Evolutionary conservation across 176 grass and related monocot species (phyloP), one percentile per base, ranked within the genome.

Genomic region (Juncus inflexus): DNA sequence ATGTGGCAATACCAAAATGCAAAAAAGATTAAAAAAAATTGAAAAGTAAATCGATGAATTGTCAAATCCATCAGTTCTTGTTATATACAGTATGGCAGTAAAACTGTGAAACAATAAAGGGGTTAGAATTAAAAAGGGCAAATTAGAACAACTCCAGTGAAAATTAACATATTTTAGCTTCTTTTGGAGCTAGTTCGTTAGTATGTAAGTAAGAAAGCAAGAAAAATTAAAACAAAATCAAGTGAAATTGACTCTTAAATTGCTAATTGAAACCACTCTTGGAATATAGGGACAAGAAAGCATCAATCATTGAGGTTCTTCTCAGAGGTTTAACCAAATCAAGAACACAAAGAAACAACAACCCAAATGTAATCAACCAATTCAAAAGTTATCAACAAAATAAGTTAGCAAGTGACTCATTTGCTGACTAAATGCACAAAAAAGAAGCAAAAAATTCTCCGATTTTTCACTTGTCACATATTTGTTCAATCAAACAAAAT

Each of bases 11-110:
- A 28, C 19, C 19, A 28, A 28, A 28, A 28, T 28, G 19, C 0
- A 28, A 28, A 28, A 69, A 68, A 55, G 8, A 7, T n/a, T 37
- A 55, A 55, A 37, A 69, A 69, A 57, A 55, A 56, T 14, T 35
- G 42, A 50, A 66, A 40, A 42, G 36, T 12, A 39, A 64, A 43
- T 52, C 37, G 64, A 52, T 12, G 9, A 67, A 36, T 36, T 52
- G 19, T 12, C 5, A 57, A 57, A 12, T 36, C 37, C 43, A 7
- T n/a, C 7, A 12, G 43, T 28, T 15, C 10, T 7, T 52, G 5
- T 67, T 52, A 9, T 12, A 67, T 37, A 52, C 2, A 51, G 16
- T 52, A 67, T 5, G 41, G n/a, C 47, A 37, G 47, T 53, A 16
- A 50, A 52, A 38, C 64, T 38, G 42, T 36, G 45, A n/a, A 38